Conservation (phyloP, 208 protist genomes). For the Leishmania amazonensis region DNA sequence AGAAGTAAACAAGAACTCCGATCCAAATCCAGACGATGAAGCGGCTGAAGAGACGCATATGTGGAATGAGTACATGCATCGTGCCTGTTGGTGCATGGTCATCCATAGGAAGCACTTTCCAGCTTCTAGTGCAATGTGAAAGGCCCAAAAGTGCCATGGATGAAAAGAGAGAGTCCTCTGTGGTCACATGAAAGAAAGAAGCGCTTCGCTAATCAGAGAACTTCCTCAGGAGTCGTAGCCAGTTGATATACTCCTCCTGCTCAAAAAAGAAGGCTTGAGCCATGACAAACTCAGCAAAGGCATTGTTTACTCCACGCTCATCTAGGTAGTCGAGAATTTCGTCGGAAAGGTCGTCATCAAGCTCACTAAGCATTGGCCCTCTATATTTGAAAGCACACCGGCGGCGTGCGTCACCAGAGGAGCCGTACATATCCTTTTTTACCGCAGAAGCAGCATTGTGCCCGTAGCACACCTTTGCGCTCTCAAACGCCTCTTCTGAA, state of each 20-base stretch:
- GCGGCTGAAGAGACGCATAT: background rate
- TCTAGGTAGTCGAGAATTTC: slow-evolving; percentile 89
- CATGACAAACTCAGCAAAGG: slow-evolving; percentile 89
- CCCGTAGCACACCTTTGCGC: slow-evolving; percentile 39
- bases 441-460: slow-evolving; percentile 1
- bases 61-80: background rate
- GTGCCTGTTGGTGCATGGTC: too few species aligned
- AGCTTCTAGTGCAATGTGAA: background rate
- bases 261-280: slow-evolving; percentile 80
- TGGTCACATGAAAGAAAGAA: background rate
- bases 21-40: background rate
- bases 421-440: background rate
- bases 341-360: slow-evolving; percentile 88
- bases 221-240: slow-evolving; percentile 61
- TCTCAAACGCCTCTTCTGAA: slow-evolving; percentile 54
- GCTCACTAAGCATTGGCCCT: slow-evolving; percentile 84
- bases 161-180: slow-evolving; percentile 5
- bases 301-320: slow-evolving; percentile 86
- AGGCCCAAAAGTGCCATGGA: slow-evolving; percentile 3
- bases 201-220: slow-evolving; percentile 54
- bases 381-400: slow-evolving; percentile 48
- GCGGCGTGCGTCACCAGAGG: slow-evolving; percentile 24
- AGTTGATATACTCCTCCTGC: slow-evolving; percentile 85
- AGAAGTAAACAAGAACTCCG: background rate
- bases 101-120: background rate